These are phyloP conservation scores for Scheffersomyces stambukii DNA, from an alignment of 1,139 yeast genomes.

Conservation along the genomic window DNA sequence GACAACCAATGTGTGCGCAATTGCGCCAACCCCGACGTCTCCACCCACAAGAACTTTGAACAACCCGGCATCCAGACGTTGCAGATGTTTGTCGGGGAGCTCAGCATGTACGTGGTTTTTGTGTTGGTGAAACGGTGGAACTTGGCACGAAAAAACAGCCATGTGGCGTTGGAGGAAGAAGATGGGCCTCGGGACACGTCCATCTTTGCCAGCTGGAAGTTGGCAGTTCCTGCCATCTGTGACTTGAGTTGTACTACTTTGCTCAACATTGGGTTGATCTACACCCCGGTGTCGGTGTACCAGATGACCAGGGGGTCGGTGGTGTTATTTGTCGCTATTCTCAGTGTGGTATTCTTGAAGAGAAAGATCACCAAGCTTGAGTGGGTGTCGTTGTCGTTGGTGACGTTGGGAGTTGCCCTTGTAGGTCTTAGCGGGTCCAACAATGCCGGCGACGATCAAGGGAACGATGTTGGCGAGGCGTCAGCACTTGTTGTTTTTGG, in stretches of 20 bases:
- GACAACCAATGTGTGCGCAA: conserved; percentile 69
- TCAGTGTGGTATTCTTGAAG: conserved; percentile 62
- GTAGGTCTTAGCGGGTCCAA: conserved; percentile 68
- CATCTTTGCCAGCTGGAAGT: conserved; percentile 22
- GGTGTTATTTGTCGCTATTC: conserved; percentile 70
- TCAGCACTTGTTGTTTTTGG: conserved; percentile 45
- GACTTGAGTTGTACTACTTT: conserved; percentile 73
- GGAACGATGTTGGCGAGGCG: conserved; percentile 10
- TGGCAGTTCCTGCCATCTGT: conserved; percentile 64
- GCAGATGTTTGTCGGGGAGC: conserved; percentile 80
- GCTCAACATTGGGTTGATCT: conserved; percentile 69
- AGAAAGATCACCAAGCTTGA: conserved; percentile 56
- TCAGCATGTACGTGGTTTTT: conserved; percentile 48
- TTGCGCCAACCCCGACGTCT: conserved; percentile 43
- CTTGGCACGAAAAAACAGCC: conserved; percentile 14
- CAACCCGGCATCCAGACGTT: conserved; percentile 79
- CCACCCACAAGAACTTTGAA: conserved; percentile 49
- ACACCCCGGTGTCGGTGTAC: conserved; percentile 78
- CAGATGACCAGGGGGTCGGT: conserved; percentile 84
- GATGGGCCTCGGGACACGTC: conserved; percentile 12
- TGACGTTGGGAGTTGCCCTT: conserved; percentile 62
- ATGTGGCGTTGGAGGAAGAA: conserved; percentile 15
- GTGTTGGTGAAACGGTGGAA: conserved; percentile 19
- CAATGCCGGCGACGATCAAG: conserved; percentile 12
- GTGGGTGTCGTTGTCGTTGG: conserved; percentile 62